These are phyloP conservation scores for Leccinum imitatum DNA, from an alignment of 768 basidiomycete species.

Conservation along the genomic window DNA sequence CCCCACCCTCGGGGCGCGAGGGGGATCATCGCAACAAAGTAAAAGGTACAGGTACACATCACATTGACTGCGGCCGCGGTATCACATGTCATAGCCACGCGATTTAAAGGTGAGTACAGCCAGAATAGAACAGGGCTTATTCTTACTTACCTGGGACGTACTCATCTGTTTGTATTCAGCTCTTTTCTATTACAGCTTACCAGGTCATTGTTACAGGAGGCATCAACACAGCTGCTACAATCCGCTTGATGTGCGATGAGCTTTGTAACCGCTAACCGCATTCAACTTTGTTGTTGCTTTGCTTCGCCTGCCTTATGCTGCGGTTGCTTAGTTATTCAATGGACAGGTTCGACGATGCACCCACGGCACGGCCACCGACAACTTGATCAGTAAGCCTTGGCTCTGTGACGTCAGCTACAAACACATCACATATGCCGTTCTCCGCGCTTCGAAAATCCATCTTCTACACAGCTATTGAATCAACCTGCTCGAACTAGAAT, in stretches of 20 bases:
- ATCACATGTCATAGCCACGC: neutral
- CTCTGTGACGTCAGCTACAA: neutral
- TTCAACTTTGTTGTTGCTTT: constrained; percentile 53
- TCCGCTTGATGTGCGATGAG: neutral
- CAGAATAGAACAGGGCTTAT: constrained; percentile 55
- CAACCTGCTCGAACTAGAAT: too few species aligned
- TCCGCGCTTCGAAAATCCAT: neutral
- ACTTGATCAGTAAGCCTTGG: neutral
- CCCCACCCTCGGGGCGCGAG: neutral
- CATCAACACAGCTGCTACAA: neutral
- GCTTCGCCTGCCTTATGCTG: constrained; percentile 54
- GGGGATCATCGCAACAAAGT: neutral
- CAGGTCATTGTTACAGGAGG: neutral
- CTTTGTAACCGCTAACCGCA: constrained; percentile 46
- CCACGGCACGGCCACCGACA: too few species aligned
- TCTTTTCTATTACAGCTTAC: neutral
- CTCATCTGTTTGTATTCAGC: constrained; percentile 5
- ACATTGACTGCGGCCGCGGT: neutral
- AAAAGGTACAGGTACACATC: neutral
- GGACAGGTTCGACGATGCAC: constrained; percentile 9
- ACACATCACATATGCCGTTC: neutral
- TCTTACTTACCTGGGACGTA: constrained; percentile 61
- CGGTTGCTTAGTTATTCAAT: constrained; percentile 43
- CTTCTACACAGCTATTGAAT: neutral
- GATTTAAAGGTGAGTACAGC: constrained; percentile 45